Evolutionary conservation across 768 basidiomycete genomes (phyloP).

Genomic region (Podaxis sp.): DNA sequence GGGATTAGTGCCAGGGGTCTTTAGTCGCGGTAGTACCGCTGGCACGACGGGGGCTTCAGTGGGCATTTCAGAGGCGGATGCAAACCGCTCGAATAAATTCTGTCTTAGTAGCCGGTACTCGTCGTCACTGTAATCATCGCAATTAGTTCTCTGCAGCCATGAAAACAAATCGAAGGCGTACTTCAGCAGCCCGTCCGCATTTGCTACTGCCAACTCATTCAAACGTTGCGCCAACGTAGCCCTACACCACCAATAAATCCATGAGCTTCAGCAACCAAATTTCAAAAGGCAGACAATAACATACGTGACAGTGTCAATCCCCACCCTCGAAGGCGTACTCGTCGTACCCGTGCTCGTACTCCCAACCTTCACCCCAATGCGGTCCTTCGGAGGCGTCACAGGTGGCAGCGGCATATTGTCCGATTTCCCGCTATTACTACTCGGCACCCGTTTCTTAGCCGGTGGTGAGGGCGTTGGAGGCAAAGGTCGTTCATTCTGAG

Average conservation of each 20-base stretch:
- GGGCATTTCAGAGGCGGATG: slow-evolving; percentile 56
- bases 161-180: slow-evolving; percentile 31
- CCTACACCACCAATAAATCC: slow-evolving; percentile 33
- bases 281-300: slow-evolving; percentile 8
- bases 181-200: slow-evolving; percentile 79
- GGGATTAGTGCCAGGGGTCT: slow-evolving; percentile 19
- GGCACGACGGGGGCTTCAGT: slow-evolving; percentile 65
- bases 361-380: neutral
- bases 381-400: slow-evolving; percentile 2
- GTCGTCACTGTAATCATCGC: slow-evolving; percentile 57
- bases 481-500: slow-evolving; percentile 6
- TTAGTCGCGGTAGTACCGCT: slow-evolving; percentile 35
- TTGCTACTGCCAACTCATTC: slow-evolving; percentile 77
- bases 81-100: slow-evolving; percentile 80
- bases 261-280: slow-evolving; percentile 5
- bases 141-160: slow-evolving; percentile 6
- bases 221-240: slow-evolving; percentile 78
- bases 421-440: neutral
- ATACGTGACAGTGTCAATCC: slow-evolving; percentile 46
- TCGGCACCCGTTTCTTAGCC: slow-evolving; percentile 17
- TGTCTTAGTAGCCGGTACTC: slow-evolving; percentile 84
- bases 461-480: slow-evolving; percentile 14
- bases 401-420: neutral
- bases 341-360: neutral
- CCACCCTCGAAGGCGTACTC: slow-evolving; percentile 8